Evolutionary conservation across 768 basidiomycete genomes (phyloP).

Genomic region (Suillus weaverae): DNA sequence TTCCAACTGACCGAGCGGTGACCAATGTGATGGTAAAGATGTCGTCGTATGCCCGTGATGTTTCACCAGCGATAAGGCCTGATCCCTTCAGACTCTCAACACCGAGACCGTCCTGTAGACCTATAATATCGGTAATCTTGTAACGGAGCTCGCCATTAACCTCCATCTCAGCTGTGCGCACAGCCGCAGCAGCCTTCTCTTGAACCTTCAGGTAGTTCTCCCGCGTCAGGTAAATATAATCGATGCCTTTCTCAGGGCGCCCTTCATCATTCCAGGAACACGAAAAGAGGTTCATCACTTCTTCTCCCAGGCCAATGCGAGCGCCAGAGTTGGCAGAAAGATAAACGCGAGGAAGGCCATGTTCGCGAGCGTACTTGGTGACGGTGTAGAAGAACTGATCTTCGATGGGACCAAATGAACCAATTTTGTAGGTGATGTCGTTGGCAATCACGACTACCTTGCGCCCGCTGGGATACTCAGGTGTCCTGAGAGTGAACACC

Average conservation of each 20-base stretch:
- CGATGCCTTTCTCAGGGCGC: conserved; percentile 92
- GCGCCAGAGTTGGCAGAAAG: conserved; percentile 99
- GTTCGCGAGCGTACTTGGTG: conserved; percentile 87
- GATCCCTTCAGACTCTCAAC: conserved; percentile 96
- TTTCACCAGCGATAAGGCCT: conserved; percentile 97
- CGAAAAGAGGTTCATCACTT: conserved; percentile 83
- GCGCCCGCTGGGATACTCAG: conserved; percentile 90
- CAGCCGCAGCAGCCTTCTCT: conserved; percentile 76
- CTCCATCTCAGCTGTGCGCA: conserved; percentile 82
- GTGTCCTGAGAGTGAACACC: conserved; percentile 90
- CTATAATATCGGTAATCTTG: conserved; percentile 96
- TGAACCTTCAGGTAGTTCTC: conserved; percentile 89
- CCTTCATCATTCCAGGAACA: conserved; percentile 84
- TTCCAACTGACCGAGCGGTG: conserved; percentile 97
- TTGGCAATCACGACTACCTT: conserved; percentile 90
- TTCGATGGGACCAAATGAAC: conserved; percentile 94
- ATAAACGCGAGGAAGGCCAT: conserved; percentile 92
- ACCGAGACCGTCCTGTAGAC: conserved; percentile 95
- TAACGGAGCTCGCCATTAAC: conserved; percentile 85
- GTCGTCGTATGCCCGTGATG: conserved; percentile 97
- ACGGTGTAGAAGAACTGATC: conserved; percentile 97
- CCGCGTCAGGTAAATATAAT: conserved; percentile 93
- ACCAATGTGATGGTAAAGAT: conserved; percentile 99
- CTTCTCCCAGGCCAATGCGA: conserved; percentile 93
- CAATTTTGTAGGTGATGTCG: conserved; percentile 98